Conservation (phyloP, 1,284 basidiomycete genomes). For the Polyporus tsugae region DNA sequence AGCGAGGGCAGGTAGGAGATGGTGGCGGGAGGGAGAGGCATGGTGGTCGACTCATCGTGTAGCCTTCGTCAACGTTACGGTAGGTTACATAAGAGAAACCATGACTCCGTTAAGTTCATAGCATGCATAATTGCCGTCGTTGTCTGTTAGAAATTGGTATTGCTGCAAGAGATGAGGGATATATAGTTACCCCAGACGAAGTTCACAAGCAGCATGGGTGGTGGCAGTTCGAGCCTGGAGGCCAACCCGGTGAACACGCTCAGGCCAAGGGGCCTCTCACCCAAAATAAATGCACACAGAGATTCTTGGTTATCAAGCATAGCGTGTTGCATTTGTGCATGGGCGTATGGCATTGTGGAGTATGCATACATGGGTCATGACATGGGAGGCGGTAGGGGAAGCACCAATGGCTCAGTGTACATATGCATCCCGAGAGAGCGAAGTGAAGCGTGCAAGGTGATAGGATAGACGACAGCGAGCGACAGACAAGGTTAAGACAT, state of each 20-base stretch:
- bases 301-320: neutral
- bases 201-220: neutral
- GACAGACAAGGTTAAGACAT: conserved; percentile 20
- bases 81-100: neutral
- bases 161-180: neutral
- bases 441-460: conserved; percentile 27
- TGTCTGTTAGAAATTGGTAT: neutral
- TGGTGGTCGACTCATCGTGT: neutral
- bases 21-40: conserved; percentile 8
- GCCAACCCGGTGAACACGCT: neutral
- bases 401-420: conserved; percentile 35
- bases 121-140: neutral
- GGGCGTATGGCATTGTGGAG: conserved; percentile 28
- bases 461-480: conserved; percentile 25
- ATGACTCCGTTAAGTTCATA: neutral
- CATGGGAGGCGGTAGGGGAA: conserved; percentile 28
- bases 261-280: neutral
- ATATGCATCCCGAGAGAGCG: conserved; percentile 30
- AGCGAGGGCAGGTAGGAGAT: neutral
- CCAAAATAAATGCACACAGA: neutral
- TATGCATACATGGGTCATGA: conserved; percentile 34
- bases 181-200: too few species aligned
- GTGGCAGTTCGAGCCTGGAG: neutral
- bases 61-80: neutral
- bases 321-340: conserved; percentile 18